A percentile compares a stretch with the other conserved stretches of the same genome.
Evolutionary conservation across 2,329 filamentous ascomycete species (phyloP).

Genomic region (Scorias spongiosa): DNA sequence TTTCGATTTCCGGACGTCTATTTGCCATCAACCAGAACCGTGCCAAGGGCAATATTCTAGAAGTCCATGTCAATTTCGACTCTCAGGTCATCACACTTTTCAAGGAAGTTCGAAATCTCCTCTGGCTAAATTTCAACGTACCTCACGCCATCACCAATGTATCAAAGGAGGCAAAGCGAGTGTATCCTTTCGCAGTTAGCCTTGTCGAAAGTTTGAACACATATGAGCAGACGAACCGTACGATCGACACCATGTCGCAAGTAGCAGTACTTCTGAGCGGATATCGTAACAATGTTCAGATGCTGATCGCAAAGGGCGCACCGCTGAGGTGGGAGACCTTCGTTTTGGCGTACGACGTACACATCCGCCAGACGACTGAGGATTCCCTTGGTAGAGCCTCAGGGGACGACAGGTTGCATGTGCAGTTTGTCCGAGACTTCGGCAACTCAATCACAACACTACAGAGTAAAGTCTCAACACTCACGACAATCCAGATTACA

Average conservation of each 20-base stretch:
- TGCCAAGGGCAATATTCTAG: conserved; percentile 75
- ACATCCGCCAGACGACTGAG: conserved; percentile 47
- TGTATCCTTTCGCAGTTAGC: conserved; percentile 95
- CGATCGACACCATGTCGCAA: conserved; percentile 72
- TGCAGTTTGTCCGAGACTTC: conserved; percentile 91
- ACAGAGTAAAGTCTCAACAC: conserved; percentile 69
- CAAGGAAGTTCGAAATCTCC: conserved; percentile 92
- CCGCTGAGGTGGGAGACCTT: conserved; percentile 95
- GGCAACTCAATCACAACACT: conserved; percentile 73
- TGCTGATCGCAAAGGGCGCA: conserved; percentile 70
- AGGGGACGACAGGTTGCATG: conserved; percentile 40
- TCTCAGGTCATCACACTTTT: conserved; percentile 93
- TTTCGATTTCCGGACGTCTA: conserved; percentile 80
- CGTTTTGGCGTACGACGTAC: conserved; percentile 88
- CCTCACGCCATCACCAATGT: conserved; percentile 90
- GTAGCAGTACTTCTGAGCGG: conserved; percentile 78
- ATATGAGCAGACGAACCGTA: conserved; percentile 71
- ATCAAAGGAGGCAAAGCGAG: conserved; percentile 95
- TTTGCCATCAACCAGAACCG: conserved; percentile 82
- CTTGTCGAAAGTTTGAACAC: conserved; percentile 98
- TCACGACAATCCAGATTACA: conserved; percentile 65
- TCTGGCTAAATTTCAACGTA: conserved; percentile 88
- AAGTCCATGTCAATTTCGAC: conserved; percentile 91
- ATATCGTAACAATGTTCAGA: conserved; percentile 81
- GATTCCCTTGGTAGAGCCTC: conserved; percentile 6